Evolutionary conservation across 208 protist species (phyloP).

Genomic region (Wallacemonas sp.): DNA sequence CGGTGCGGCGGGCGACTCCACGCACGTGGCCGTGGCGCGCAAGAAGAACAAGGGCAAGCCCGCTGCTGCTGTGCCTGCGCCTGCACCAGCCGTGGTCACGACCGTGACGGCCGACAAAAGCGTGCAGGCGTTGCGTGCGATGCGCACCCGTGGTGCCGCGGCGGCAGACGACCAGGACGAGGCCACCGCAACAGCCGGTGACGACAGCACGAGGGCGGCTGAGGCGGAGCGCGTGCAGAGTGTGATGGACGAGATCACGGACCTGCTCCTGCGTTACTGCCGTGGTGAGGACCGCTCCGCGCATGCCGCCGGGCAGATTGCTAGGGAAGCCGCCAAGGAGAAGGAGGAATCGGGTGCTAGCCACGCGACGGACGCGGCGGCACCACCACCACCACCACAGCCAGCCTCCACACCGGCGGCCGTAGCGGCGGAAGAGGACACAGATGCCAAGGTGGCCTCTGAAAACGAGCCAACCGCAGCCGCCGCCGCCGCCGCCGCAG

Average conservation of each 20-base stretch:
- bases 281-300: conserved; percentile 2
- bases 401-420: too few relatives aligned
- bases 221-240: conserved; percentile 32
- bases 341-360: too few relatives aligned
- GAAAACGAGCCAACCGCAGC: neutral
- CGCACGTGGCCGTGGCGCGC: conserved; percentile 6
- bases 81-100: conserved; percentile 20
- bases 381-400: too few relatives aligned
- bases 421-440: conserved; percentile 13
- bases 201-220: neutral
- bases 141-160: conserved; percentile 36
- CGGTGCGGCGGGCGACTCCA: neutral
- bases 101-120: conserved; percentile 36
- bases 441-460: neutral
- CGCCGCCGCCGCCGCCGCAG: conserved; percentile 1
- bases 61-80: neutral
- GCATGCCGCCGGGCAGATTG: conserved; percentile 2
- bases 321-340: conserved; percentile 3
- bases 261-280: conserved; percentile 58
- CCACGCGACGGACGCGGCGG: too few relatives aligned
- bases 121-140: conserved; percentile 47
- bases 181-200: neutral
- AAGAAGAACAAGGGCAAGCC: conserved; percentile 15
- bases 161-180: neutral
- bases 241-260: conserved; percentile 51